Percentiles rank a stretch among this genome's conserved stretches.
phyloP scores from a whole-genome alignment of 192 early-diverging fungal genomes.

The Lunasporangiospora selenospora region DNA sequence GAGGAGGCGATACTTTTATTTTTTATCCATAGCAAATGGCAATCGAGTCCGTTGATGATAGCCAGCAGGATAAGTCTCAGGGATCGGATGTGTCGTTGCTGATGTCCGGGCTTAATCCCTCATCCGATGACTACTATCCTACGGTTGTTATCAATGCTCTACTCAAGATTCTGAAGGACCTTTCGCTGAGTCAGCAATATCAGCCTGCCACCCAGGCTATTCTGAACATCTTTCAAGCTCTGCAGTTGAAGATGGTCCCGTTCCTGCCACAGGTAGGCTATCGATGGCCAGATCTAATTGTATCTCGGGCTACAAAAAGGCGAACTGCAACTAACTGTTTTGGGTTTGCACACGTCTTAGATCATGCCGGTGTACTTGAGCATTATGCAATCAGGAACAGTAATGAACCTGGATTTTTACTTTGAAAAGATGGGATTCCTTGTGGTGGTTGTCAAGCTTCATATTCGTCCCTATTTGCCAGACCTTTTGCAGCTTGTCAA shows the following conservation, averaged over 20 bases:
- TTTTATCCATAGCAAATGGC: conserved; percentile 49
- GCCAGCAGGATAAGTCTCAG: conserved; percentile 55
- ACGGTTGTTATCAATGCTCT: conserved; percentile 88
- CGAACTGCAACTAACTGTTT: conserved; percentile 2
- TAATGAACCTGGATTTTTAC: conserved; percentile 85
- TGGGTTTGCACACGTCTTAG: too few species aligned
- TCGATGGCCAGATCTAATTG: too few species aligned
- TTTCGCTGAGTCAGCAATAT: conserved; percentile 82
- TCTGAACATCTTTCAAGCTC: conserved; percentile 91
- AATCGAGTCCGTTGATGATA: conserved; percentile 56
- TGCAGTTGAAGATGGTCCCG: conserved; percentile 88
- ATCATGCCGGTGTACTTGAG: conserved; percentile 90
- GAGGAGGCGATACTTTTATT: too few species aligned
- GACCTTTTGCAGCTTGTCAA: conserved; percentile 84
- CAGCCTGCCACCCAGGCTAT: conserved; percentile 88
- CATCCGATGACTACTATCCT: conserved; percentile 90
- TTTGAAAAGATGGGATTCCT: conserved; percentile 87
- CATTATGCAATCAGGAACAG: conserved; percentile 86
- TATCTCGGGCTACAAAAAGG: conserved; percentile 3
- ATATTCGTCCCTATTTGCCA: conserved; percentile 86
- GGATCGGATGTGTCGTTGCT: conserved; percentile 62
- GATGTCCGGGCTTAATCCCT: conserved; percentile 75
- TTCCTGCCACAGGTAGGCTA: conserved; percentile 81
- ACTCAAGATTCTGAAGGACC: conserved; percentile 87
- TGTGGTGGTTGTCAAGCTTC: conserved; percentile 84